These are phyloP conservation scores for Podila clonocystis DNA, from an alignment of 192 early-diverging fungal genomes.

Conservation along the genomic window DNA sequence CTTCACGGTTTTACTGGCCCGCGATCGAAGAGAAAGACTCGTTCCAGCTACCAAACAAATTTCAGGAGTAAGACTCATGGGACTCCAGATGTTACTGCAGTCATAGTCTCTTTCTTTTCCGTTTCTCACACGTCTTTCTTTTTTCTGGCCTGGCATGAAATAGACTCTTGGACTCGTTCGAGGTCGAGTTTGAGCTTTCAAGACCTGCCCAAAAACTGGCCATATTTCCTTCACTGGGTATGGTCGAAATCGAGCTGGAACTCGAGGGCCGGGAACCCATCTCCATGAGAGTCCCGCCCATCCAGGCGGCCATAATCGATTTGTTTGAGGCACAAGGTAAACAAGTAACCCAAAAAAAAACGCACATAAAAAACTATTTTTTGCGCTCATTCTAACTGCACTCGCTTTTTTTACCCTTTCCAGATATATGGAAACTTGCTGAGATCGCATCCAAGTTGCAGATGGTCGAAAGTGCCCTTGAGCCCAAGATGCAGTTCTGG, in stretches of 20 bases:
- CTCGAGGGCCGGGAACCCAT: constrained; percentile 57
- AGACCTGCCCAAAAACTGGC: constrained; percentile 70
- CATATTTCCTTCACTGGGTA: constrained; percentile 62
- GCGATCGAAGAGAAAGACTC: constrained; percentile 42
- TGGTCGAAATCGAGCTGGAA: constrained; percentile 65
- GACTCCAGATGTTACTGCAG: not conserved
- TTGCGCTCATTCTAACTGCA: not conserved
- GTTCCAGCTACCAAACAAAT: constrained; percentile 52
- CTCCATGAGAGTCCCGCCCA: constrained; percentile 57
- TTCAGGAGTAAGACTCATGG: constrained; percentile 30
- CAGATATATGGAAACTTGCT: constrained; percentile 23
- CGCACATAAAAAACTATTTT: not conserved
- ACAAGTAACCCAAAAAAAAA: not conserved
- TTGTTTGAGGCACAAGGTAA: constrained; percentile 51
- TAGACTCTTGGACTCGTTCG: constrained; percentile 56
- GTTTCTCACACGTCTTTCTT: not conserved
- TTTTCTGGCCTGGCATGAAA: not conserved
- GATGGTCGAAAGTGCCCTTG: constrained; percentile 11
- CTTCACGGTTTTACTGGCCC: constrained; percentile 78
- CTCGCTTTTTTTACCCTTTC: not conserved
- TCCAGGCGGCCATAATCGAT: constrained; percentile 63
- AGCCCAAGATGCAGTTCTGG: constrained; percentile 31
- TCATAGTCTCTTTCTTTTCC: not conserved
- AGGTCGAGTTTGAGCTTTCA: constrained; percentile 53
- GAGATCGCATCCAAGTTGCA: constrained; percentile 12